A percentile compares a stretch with the other conserved stretches of the same genome.
Evolutionary conservation across 2,329 filamentous ascomycete genomes (phyloP).

Genomic region (Phaeophleospora eucalypticola): DNA sequence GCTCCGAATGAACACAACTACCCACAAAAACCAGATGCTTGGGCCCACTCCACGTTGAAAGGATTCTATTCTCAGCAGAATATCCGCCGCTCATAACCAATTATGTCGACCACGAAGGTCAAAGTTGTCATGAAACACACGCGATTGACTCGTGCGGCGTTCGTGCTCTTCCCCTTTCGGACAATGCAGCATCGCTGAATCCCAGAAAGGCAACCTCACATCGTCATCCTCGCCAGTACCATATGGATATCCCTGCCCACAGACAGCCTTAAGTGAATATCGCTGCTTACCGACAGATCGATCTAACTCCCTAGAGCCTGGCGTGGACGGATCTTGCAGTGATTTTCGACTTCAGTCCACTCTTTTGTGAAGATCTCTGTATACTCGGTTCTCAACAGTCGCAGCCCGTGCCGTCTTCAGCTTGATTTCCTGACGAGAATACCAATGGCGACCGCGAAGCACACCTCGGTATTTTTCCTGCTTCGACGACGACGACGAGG

Average conservation of each 20-base stretch:
- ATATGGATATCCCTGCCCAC: not conserved
- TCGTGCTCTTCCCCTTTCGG: too few species aligned
- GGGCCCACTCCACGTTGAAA: too few species aligned
- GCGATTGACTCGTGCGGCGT: too few species aligned
- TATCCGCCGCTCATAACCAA: too few species aligned
- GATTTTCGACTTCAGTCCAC: not conserved
- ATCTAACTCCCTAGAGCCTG: not conserved
- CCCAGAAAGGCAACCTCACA: not conserved
- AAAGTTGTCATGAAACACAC: too few species aligned
- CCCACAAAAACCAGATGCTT: too few species aligned
- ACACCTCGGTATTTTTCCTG: not conserved
- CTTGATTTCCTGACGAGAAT: not conserved
- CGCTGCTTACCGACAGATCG: not conserved
- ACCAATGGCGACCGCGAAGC: not conserved
- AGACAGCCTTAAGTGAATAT: not conserved
- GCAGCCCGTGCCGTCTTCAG: not conserved
- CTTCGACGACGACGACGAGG: not conserved
- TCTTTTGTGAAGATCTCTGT: not conserved
- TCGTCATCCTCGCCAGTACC: not conserved
- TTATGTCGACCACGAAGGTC: too few species aligned
- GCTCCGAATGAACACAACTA: too few species aligned
- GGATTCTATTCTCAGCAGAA: too few species aligned
- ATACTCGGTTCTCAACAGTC: not conserved
- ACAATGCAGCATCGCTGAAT: not conserved
- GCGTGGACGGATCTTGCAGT: not conserved